Evolutionary conservation across 768 basidiomycete species (phyloP).

Genomic region (Tulasnella sp.): DNA sequence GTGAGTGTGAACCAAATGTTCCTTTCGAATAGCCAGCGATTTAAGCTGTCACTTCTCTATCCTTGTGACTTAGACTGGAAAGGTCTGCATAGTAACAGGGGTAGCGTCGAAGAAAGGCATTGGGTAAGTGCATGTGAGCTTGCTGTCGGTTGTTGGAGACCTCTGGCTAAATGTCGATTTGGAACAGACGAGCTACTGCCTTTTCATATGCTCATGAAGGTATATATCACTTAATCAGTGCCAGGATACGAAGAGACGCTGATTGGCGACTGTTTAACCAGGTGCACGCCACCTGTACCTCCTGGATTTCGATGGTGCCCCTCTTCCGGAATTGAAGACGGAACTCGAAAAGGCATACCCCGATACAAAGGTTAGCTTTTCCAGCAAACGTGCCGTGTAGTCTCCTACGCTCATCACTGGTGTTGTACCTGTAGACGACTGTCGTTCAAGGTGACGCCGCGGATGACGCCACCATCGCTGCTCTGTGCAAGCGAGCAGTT

Average conservation of each 20-base stretch:
- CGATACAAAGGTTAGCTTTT: constrained; percentile 57
- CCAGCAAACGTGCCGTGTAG: background rate
- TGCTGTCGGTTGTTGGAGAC: background rate
- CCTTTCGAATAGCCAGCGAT: too few relatives aligned
- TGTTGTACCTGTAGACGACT: constrained; percentile 44
- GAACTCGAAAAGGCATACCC: constrained; percentile 58
- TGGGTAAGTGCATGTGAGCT: constrained; percentile 47
- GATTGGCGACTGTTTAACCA: background rate
- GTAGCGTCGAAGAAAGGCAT: constrained; percentile 81
- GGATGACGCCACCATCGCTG: constrained; percentile 55
- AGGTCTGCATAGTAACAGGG: constrained; percentile 82
- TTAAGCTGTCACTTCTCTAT: too few relatives aligned
- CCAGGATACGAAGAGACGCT: background rate
- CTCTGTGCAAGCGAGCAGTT: constrained; percentile 58
- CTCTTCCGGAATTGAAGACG: constrained; percentile 58
- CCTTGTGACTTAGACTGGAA: constrained; percentile 28
- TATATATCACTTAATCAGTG: background rate
- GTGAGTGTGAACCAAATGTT: too few relatives aligned
- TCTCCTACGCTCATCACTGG: background rate
- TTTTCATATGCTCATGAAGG: constrained; percentile 15
- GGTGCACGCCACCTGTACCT: constrained; percentile 14
- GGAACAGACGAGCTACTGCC: constrained; percentile 19
- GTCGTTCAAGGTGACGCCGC: constrained; percentile 72
- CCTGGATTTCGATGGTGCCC: constrained; percentile 53
- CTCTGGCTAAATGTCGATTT: background rate